Percentiles rank a stretch among this genome's conserved stretches.
These are phyloP conservation scores for Magnolia officinalis DNA, from an alignment of 164 flowering plant genomes.

Conservation along the genomic window DNA sequence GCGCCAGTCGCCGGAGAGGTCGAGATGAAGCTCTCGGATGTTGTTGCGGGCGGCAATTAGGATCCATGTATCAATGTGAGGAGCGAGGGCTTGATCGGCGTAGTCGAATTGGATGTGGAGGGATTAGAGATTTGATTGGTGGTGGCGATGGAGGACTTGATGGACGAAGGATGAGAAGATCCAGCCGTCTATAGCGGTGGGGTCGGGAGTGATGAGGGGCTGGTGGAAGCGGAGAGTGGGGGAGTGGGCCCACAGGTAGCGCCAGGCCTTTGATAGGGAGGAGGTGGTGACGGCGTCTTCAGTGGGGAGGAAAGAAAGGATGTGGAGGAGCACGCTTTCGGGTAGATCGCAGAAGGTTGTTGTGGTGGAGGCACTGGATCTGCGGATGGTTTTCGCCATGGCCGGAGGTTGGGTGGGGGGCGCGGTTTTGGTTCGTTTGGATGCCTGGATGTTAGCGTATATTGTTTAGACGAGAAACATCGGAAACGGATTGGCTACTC, in stretches of 20 bases:
- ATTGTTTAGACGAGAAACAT: no score
- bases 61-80: neutral
- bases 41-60: neutral
- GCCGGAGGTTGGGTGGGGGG: no score
- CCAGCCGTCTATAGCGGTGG: neutral
- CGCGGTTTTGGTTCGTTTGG: no score
- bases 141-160: neutral
- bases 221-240: neutral
- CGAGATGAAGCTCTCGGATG: neutral
- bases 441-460: no score
- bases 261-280: neutral
- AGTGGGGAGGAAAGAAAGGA: conserved; percentile 1
- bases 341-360: neutral
- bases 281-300: neutral
- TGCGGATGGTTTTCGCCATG: no score
- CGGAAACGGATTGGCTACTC: no score
- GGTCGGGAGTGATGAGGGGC: neutral
- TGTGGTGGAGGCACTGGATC: neutral
- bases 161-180: neutral
- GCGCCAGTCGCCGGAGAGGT: neutral
- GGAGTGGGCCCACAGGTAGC: neutral
- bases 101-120: neutral
- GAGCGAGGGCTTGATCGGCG: neutral
- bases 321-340: conserved; percentile 1
- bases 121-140: neutral